These are phyloP conservation scores for Annulohypoxylon moriforme DNA, from an alignment of 495 filamentous ascomycete species.

Conservation along the genomic window DNA sequence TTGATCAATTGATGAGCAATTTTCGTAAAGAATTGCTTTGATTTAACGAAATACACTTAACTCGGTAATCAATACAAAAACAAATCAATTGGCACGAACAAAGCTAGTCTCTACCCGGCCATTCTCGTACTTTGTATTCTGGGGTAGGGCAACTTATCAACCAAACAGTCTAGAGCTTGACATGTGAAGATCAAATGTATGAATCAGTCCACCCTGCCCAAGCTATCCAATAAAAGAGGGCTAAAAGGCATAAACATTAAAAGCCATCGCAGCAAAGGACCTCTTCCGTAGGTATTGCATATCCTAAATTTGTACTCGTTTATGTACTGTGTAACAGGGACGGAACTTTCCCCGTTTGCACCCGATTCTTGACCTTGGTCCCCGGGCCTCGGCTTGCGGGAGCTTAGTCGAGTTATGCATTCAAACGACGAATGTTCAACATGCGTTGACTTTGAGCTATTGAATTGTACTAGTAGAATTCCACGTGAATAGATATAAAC, in stretches of 20 bases:
- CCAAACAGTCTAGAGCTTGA: neutral
- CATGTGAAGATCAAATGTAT: slow-evolving; percentile 30
- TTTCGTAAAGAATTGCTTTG: neutral
- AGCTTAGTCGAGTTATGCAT: neutral
- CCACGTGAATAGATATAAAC: neutral
- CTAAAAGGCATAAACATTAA: neutral
- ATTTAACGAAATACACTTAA: neutral
- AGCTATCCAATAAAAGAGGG: neutral
- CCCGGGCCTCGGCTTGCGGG: slow-evolving; percentile 27
- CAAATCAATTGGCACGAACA: neutral
- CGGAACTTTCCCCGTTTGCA: slow-evolving; percentile 1
- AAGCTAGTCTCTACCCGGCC: neutral
- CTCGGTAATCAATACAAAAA: neutral
- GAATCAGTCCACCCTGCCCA: slow-evolving; percentile 6
- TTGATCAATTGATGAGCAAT: neutral
- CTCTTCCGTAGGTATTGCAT: neutral
- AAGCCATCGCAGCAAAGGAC: neutral
- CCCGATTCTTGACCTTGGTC: slow-evolving; percentile 12
- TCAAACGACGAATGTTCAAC: neutral
- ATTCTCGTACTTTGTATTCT: neutral
- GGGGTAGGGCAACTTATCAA: neutral
- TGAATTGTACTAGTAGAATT: neutral
- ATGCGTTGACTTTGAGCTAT: neutral
- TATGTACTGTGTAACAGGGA: slow-evolving; percentile 2
- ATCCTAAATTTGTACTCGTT: neutral